Evolutionary conservation across 2,329 filamentous ascomycete species (phyloP).

Genomic region (Monosporascus sp.): DNA sequence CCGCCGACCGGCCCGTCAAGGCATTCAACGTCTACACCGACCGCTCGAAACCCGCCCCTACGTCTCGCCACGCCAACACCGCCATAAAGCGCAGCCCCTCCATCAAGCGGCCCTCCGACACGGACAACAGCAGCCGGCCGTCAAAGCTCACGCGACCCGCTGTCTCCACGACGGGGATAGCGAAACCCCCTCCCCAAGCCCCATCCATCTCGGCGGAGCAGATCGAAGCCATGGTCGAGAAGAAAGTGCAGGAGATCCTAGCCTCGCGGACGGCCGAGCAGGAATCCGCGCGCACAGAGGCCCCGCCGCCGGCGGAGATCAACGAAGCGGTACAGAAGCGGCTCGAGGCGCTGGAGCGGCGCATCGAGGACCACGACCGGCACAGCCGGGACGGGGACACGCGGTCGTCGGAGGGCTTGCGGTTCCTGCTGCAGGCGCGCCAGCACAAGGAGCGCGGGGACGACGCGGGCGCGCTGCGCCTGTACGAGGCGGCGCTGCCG

Average conservation of each 20-base stretch:
- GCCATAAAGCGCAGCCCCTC: constrained; percentile 17
- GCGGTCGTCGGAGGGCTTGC: constrained; percentile 69
- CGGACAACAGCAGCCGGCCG: constrained; percentile 29
- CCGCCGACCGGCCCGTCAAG: constrained; percentile 68
- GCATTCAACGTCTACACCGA: constrained; percentile 85
- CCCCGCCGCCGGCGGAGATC: constrained; percentile 46
- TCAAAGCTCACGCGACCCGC: constrained; percentile 22
- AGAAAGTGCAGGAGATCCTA: constrained; percentile 84
- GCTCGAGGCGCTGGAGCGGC: constrained; percentile 77
- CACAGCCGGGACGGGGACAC: constrained; percentile 61
- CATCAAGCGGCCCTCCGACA: constrained; percentile 31
- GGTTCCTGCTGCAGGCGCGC: constrained; percentile 83
- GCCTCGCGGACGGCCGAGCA: constrained; percentile 55
- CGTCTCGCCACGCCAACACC: constrained; percentile 14
- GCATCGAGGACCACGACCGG: constrained; percentile 60
- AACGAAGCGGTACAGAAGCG: constrained; percentile 75
- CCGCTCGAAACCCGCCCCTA: constrained; percentile 45
- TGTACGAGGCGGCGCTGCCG: constrained; percentile 79
- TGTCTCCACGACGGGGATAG: constrained; percentile 11
- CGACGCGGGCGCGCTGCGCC: constrained; percentile 69
- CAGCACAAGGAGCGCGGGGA: constrained; percentile 84
- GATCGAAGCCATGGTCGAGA: constrained; percentile 89
- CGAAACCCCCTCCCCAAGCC: constrained; percentile 12
- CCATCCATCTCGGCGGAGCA: constrained; percentile 58
- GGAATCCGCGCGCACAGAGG: constrained; percentile 35